These are phyloP conservation scores for Pyrenophora tritici-repentis DNA, from an alignment of 2,329 filamentous ascomycete genomes.

Conservation along the genomic window DNA sequence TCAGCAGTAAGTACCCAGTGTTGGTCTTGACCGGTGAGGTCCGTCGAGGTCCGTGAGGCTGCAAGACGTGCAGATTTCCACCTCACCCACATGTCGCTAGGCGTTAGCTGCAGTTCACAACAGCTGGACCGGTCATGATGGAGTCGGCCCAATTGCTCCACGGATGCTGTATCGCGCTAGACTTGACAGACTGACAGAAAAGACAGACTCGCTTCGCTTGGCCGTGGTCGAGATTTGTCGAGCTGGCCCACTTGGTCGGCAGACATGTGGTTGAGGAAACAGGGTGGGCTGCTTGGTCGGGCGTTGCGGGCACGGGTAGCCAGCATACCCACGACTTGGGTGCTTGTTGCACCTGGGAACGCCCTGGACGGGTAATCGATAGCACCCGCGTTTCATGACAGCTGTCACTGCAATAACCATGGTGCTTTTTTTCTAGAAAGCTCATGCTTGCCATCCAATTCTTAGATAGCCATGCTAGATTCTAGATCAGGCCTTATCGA, in stretches of 20 bases:
- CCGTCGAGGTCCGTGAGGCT: constrained; percentile 6
- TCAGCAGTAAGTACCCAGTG: no score
- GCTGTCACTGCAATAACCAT: constrained; percentile 5
- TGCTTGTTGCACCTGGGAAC: not conserved
- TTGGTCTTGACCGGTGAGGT: constrained; percentile 31
- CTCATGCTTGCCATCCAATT: no score
- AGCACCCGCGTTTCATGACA: constrained; percentile 5
- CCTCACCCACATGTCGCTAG: constrained; percentile 11
- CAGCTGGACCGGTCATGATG: constrained; percentile 19
- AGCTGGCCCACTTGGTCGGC: no score
- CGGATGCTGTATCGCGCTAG: not conserved
- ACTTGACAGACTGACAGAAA: no score
- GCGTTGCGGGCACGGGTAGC: constrained; percentile 5
- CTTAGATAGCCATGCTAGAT: not conserved
- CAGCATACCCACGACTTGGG: constrained; percentile 3
- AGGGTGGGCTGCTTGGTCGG: not conserved
- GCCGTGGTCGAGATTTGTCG: no score
- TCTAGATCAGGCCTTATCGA: constrained; percentile 1
- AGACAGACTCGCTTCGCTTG: no score
- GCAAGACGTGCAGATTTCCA: constrained; percentile 26
- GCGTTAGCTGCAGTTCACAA: constrained; percentile 10
- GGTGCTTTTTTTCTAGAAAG: constrained; percentile 8
- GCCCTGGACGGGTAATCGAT: constrained; percentile 1
- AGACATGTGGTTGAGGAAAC: no score
- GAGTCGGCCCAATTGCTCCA: constrained; percentile 31